Percentiles rank a stretch among this genome's conserved stretches.
Evolutionary conservation across 2,329 filamentous ascomycete genomes (phyloP).

Genomic region (Diaporthe sp.): DNA sequence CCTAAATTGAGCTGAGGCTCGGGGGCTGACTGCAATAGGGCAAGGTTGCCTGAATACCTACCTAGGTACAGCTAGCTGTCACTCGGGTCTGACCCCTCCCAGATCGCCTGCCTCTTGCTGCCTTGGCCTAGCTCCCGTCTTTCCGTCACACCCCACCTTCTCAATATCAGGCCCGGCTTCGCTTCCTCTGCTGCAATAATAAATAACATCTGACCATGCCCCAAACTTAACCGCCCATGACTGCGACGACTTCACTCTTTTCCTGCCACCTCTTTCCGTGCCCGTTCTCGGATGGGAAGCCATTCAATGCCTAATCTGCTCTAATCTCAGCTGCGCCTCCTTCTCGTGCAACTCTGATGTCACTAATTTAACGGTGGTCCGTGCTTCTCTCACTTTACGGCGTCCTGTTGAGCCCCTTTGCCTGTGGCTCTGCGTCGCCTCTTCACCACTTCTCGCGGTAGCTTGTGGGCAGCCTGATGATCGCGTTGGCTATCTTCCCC

Average conservation of each 20-base stretch:
- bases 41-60: background rate
- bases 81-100: conserved; percentile 15
- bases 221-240: conserved; percentile 2
- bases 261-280: background rate
- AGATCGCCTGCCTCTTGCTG: conserved; percentile 11
- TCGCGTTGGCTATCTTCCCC: conserved; percentile 1
- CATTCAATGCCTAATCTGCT: conserved; percentile 15
- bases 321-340: conserved; percentile 17
- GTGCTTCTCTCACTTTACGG: conserved; percentile 25
- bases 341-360: conserved; percentile 19
- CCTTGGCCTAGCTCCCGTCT: conserved; percentile 29
- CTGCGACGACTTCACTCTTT: background rate
- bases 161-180: background rate
- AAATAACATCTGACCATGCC: conserved; percentile 17
- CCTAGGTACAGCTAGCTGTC: background rate
- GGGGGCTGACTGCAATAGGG: background rate
- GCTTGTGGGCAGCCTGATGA: background rate
- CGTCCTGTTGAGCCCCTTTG: conserved; percentile 26
- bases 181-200: background rate
- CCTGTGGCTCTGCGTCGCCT: background rate
- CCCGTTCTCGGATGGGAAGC: background rate
- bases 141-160: conserved; percentile 19
- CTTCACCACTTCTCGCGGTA: conserved; percentile 2
- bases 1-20: no score
- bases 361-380: conserved; percentile 33